These are phyloP conservation scores for Termitomyces sp. DNA, from an alignment of 768 basidiomycete genomes.

Conservation along the genomic window DNA sequence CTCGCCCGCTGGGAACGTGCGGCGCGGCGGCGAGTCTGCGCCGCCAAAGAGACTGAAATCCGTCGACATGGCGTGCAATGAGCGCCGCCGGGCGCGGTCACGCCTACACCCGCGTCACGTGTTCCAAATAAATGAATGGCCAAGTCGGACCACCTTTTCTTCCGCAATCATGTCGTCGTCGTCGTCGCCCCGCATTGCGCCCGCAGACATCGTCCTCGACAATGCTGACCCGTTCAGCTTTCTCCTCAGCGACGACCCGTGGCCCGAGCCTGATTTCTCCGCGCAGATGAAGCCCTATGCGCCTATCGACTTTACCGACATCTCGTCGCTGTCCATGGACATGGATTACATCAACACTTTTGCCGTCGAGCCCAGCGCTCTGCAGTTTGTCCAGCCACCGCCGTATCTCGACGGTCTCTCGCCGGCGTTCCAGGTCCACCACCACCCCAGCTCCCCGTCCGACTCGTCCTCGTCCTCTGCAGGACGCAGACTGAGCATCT, in stretches of 20 bases:
- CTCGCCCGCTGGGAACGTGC: conserved; percentile 40
- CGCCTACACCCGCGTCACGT: conserved; percentile 7
- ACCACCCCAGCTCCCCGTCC: conserved; percentile 22
- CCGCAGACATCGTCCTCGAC: conserved; percentile 45
- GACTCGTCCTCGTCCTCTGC: conserved; percentile 21
- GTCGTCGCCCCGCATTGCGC: conserved; percentile 21
- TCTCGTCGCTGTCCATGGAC: conserved; percentile 43
- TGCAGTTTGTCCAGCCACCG: conserved; percentile 30
- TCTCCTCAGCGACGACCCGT: conserved; percentile 32
- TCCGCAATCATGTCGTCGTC: conserved; percentile 11
- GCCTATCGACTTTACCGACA: conserved; percentile 38
- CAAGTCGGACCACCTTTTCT: conserved; percentile 11
- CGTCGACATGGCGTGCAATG: conserved; percentile 4
- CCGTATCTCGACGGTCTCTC: conserved; percentile 15
- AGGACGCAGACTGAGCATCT: conserved; percentile 45
- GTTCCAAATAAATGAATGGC: conserved; percentile 13
- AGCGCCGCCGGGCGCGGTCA: no score
- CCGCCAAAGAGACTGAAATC: conserved; percentile 83
- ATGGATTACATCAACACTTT: conserved; percentile 58
- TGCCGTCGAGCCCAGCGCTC: conserved; percentile 58
- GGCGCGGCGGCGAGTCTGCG: conserved; percentile 65
- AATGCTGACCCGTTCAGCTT: conserved; percentile 56
- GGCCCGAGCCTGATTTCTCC: conserved; percentile 27
- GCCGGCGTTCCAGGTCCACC: conserved; percentile 28
- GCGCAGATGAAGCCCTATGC: conserved; percentile 25